phyloP scores from a whole-genome alignment of 495 filamentous ascomycete species.

The Penicillium robsamsonii region DNA sequence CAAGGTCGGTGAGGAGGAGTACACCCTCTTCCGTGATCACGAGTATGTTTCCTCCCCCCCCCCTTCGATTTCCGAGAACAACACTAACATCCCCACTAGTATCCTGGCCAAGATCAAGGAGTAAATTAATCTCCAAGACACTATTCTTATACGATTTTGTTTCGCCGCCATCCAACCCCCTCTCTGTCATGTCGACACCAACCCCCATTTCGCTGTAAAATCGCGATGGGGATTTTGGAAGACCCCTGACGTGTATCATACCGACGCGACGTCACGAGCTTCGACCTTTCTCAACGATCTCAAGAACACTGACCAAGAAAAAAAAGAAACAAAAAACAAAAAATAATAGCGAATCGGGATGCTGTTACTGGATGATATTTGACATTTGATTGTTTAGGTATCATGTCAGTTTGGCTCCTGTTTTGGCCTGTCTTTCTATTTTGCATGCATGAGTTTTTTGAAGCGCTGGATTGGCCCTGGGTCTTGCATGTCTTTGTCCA shows the following conservation, averaged over 20 bases:
- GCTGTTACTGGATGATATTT: constrained; percentile 1
- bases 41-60: constrained; percentile 63
- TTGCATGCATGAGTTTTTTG: constrained; percentile 42
- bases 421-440: constrained; percentile 22
- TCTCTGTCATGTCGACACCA: constrained; percentile 3
- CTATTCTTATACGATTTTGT: constrained; percentile 20
- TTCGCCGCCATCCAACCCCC: constrained; percentile 15
- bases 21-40: constrained; percentile 89
- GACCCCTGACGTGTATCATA: constrained; percentile 39
- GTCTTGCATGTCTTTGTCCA: constrained; percentile 42
- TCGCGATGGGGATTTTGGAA: constrained; percentile 3
- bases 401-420: constrained; percentile 2
- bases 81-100: constrained; percentile 45
- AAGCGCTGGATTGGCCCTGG: constrained; percentile 46
- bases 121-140: constrained; percentile 42
- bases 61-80: not conserved
- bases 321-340: constrained; percentile 21
- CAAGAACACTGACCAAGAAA: constrained; percentile 21
- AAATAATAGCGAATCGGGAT: constrained; percentile 16
- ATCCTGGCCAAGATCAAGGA: constrained; percentile 89
- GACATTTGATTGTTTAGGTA: not conserved
- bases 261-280: constrained; percentile 36
- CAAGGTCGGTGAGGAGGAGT: constrained; percentile 97
- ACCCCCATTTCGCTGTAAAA: constrained; percentile 16
- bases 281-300: constrained; percentile 29